Percentiles rank a stretch among this genome's conserved stretches.
phyloP scores from a whole-genome alignment of 352 stramenopile genomes.

The Pythium dissimile region DNA sequence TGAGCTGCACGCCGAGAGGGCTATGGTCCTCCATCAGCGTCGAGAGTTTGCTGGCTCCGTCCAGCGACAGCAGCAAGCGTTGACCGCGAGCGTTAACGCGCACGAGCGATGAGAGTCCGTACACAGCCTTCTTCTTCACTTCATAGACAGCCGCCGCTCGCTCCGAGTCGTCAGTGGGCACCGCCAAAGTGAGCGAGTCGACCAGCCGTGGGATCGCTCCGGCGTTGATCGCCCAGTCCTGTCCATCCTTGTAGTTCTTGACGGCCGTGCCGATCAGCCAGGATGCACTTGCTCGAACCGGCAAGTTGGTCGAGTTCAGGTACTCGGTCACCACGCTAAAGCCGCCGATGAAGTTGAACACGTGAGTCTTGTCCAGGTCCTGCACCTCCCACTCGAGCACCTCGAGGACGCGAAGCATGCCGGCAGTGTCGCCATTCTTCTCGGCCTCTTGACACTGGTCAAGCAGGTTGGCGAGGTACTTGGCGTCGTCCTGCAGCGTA shows the following conservation, averaged over 20 bases:
- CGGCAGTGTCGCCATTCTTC: constrained; percentile 35
- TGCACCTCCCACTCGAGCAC: constrained; percentile 86
- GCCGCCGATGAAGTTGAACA: constrained; percentile 85
- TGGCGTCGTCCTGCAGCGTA: constrained; percentile 76
- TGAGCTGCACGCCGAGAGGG: constrained; percentile 53
- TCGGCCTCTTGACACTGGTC: constrained; percentile 68
- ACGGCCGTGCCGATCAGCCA: constrained; percentile 75
- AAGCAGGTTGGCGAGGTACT: constrained; percentile 71
- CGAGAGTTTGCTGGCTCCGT: constrained; percentile 15
- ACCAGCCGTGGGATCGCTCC: constrained; percentile 70
- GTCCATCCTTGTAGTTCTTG: constrained; percentile 83
- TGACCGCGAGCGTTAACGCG: constrained; percentile 66
- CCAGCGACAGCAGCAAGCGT: constrained; percentile 47
- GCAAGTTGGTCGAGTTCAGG: constrained; percentile 66
- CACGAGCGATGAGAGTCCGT: constrained; percentile 71
- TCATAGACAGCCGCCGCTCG: constrained; percentile 35
- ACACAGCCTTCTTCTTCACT: constrained; percentile 83
- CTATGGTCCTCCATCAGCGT: constrained; percentile 41
- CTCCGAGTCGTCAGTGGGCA: background rate
- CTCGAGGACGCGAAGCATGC: constrained; percentile 56
- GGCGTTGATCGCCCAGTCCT: constrained; percentile 77
- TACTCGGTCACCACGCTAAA: constrained; percentile 68
- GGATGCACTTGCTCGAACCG: constrained; percentile 49
- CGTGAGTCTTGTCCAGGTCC: constrained; percentile 83
- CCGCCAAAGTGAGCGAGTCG: constrained; percentile 42